Evolutionary conservation across 1,284 basidiomycete species (phyloP).

Genomic region (Cryptococcus sp.): DNA sequence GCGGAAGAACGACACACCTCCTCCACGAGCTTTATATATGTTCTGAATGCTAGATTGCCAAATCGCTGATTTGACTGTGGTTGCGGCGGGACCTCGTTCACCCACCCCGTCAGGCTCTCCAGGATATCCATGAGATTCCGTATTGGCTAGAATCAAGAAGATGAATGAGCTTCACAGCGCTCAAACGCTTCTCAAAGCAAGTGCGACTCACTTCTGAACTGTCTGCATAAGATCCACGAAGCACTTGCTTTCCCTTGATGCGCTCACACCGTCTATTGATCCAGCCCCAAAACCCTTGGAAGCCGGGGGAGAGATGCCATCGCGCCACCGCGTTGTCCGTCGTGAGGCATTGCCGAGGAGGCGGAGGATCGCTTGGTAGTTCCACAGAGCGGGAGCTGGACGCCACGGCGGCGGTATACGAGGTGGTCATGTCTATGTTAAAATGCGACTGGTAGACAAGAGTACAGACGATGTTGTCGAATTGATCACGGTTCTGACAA

Average conservation of each 20-base stretch:
- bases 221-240: conserved; percentile 22
- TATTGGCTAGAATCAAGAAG: conserved; percentile 22
- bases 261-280: conserved; percentile 70
- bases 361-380: conserved; percentile 27
- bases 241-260: conserved; percentile 62
- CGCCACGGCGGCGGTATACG: neutral
- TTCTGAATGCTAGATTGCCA: conserved; percentile 89
- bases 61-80: conserved; percentile 80
- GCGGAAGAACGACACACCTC: conserved; percentile 59
- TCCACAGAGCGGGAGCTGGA: neutral
- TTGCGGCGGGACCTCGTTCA: conserved; percentile 76
- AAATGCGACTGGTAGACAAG: too few relatives aligned
- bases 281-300: conserved; percentile 70
- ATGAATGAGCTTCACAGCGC: conserved; percentile 1
- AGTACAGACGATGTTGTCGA: neutral
- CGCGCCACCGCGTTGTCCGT: conserved; percentile 67
- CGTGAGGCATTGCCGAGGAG: conserved; percentile 31
- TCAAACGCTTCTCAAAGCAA: neutral
- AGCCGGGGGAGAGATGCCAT: conserved; percentile 72
- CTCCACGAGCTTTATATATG: conserved; percentile 78
- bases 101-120: conserved; percentile 72
- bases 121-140: conserved; percentile 61
- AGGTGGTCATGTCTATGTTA: too few relatives aligned
- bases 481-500: neutral
- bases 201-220: conserved; percentile 44